Percentiles rank a stretch among this genome's conserved stretches.
Conservation (phyloP, 176 grass and related monocot genomes). For the Hordeum vulgare region DNA sequence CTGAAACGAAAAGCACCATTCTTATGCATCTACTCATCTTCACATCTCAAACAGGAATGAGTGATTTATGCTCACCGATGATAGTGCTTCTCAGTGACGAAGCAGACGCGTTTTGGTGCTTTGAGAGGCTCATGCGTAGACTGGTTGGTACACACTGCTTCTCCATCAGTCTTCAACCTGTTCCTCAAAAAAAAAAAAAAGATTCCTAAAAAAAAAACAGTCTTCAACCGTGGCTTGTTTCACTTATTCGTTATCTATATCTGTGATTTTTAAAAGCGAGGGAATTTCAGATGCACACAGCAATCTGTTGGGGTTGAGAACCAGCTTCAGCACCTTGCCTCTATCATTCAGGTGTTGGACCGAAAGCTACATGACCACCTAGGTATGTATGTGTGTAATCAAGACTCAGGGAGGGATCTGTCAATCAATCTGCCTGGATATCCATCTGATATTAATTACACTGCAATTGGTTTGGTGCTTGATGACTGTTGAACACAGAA, state of each 20-base stretch:
- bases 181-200: too few species aligned
- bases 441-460: conserved; percentile 21
- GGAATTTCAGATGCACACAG: conserved; percentile 96
- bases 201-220: too few species aligned
- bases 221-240: conserved; percentile 5
- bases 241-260: conserved; percentile 30
- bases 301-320: conserved; percentile 88
- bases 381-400: conserved; percentile 79
- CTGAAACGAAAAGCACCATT: background rate
- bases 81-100: conserved; percentile 88
- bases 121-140: conserved; percentile 96
- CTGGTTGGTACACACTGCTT: conserved; percentile 73
- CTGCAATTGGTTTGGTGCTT: conserved; percentile 17
- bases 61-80: conserved; percentile 98
- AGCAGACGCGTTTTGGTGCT: conserved; percentile 98
- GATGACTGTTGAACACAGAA: conserved; percentile 70
- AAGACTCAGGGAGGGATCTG: background rate
- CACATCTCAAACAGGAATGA: conserved; percentile 71
- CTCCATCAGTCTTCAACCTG: background rate
- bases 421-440: background rate
- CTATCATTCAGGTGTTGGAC: conserved; percentile 93
- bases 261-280: conserved; percentile 75
- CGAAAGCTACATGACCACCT: conserved; percentile 96
- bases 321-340: conserved; percentile 85
- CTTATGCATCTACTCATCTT: conserved; percentile 1